Base-by-base conservation (phyloP, 2,329 filamentous ascomycete genomes). In the Magnaporthales sp. region DNA sequence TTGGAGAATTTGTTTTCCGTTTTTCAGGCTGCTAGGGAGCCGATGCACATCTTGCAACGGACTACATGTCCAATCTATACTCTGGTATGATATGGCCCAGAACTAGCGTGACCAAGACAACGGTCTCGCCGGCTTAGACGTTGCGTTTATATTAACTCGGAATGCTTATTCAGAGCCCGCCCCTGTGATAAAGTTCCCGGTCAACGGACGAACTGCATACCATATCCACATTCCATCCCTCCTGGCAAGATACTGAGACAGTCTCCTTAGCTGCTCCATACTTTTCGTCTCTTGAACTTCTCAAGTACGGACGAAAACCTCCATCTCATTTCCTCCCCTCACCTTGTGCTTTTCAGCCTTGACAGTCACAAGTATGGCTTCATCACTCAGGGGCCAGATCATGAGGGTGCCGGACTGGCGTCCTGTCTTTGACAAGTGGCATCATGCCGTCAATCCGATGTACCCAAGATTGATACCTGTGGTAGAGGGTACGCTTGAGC, bases 301-400 rank as follows among this genome's bases (percentile, higher is more conserved):
- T 4, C 22, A 26, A 58, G 4, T 58, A 58, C 54, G 11, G 2
- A 99, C 86, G 72, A 98, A 98, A 70, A 91, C 93, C 76, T 86
- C 93, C 75, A 99, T 95, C 72, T 92, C 84, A 75, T 89, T 89
- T 79, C 87, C 90, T 70, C 95, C 84, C 67, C 86, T 86, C 67
- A 93, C 93, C 81, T 96, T 72, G 88, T 86, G 67, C 86, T 84
- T 73, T 87, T 85, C 78, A 90, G 80, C 71, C 92, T 89, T 91
- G 95, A 98, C 71, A 87, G 85, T 80, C 89, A 86, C 71, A 98
- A 46, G 93, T 71, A 97, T 79, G 70, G 90, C 86, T 74, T 89
- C 62, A 22, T 32, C 62, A n/a, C 62, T 63, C 29, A 31, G 24
- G 22, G 64, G 64, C 19, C 54, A 66, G 19, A 62, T 13, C 29